Percentiles rank a stretch among this genome's conserved stretches.
Conservation (phyloP, 805 yeast species). For the Lipomyces starkeyi region DNA sequence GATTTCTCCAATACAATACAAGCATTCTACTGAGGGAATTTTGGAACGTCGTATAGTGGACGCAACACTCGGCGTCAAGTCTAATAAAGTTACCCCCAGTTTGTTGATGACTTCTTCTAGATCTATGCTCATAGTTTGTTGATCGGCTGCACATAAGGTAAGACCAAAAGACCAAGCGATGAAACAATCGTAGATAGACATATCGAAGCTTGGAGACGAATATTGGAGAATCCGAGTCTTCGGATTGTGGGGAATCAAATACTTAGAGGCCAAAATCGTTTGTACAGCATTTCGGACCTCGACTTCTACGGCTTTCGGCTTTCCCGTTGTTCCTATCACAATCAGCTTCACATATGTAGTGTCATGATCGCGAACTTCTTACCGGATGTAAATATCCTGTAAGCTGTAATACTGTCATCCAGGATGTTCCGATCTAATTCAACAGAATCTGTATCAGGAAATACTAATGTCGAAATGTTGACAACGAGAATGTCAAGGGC, state of each 20-base stretch:
- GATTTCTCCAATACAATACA: slow-evolving; percentile 41
- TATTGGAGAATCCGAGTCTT: slow-evolving; percentile 31
- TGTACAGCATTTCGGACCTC: slow-evolving; percentile 33
- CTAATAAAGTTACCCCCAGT: slow-evolving; percentile 32
- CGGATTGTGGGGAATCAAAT: slow-evolving; percentile 20
- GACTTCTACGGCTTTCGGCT: slow-evolving; percentile 38
- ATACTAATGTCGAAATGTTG: slow-evolving; percentile 14
- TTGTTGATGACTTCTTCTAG: slow-evolving; percentile 26
- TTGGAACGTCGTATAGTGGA: slow-evolving; percentile 21
- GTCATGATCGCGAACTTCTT: background rate
- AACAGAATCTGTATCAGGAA: background rate
- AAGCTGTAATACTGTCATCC: slow-evolving; percentile 30
- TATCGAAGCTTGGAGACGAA: slow-evolving; percentile 38
- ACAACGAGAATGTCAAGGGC: background rate
- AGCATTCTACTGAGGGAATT: slow-evolving; percentile 34
- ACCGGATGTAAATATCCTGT: slow-evolving; percentile 39
- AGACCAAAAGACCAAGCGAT: slow-evolving; percentile 37
- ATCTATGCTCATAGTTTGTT: slow-evolving; percentile 28
- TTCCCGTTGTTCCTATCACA: slow-evolving; percentile 36
- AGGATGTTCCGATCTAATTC: too few relatives aligned
- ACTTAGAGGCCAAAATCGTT: slow-evolving; percentile 31
- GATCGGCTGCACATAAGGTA: slow-evolving; percentile 36
- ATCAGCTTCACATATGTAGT: background rate
- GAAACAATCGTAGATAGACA: slow-evolving; percentile 40
- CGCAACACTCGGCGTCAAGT: slow-evolving; percentile 41